A percentile compares a stretch with the other conserved stretches of the same genome.
Conservation (phyloP, 2,329 filamentous ascomycete species). For the Neopestalotiopsis clavispora region DNA sequence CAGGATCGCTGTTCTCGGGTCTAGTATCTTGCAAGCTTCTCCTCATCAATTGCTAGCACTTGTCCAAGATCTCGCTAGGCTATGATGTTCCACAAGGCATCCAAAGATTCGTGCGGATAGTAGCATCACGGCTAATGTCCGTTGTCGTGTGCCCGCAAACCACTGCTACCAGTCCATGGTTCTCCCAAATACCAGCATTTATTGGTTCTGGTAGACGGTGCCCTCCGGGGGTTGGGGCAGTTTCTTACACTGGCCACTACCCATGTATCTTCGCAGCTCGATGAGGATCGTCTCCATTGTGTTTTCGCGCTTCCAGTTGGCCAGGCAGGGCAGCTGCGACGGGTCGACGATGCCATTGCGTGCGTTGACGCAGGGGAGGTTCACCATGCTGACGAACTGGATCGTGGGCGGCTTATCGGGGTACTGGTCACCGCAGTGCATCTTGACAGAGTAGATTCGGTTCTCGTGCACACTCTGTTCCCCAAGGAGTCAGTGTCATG, state of each 20-base stretch:
- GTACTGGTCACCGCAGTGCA: conserved; percentile 90
- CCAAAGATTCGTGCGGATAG: neutral
- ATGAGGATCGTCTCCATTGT: conserved; percentile 95
- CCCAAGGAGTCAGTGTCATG: neutral
- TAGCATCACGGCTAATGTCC: neutral
- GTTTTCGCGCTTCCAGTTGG: conserved; percentile 89
- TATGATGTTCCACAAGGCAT: neutral
- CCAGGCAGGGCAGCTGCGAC: conserved; percentile 80
- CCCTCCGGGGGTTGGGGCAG: conserved; percentile 92
- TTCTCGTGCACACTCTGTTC: conserved; percentile 92
- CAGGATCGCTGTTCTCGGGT: neutral
- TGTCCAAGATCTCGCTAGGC: neutral
- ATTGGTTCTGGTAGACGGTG: conserved; percentile 44
- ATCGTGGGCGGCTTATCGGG: conserved; percentile 88
- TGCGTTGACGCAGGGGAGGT: conserved; percentile 90
- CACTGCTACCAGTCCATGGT: neutral
- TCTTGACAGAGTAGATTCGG: conserved; percentile 97
- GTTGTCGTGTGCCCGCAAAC: neutral
- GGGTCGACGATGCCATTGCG: conserved; percentile 85
- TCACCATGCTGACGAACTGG: conserved; percentile 92
- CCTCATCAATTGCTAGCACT: neutral
- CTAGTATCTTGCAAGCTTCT: neutral
- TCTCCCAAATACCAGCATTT: neutral
- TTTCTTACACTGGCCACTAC: conserved; percentile 89
- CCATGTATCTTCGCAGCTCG: conserved; percentile 92